Conservation (phyloP, 805 yeast genomes). For the Lipomyces mesembrius region DNA sequence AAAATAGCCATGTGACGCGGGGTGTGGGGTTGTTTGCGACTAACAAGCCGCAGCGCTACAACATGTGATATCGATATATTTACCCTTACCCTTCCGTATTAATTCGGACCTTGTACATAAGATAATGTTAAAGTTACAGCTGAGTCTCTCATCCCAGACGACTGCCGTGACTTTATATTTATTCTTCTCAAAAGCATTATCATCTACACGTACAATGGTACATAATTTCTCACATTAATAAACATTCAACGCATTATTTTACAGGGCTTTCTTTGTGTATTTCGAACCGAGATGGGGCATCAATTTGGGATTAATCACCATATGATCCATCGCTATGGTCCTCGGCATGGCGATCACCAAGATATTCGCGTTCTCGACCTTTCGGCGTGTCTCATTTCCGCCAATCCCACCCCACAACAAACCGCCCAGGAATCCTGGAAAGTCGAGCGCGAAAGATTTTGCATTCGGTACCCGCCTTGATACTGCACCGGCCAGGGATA, state of each 20-base stretch:
- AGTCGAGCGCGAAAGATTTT: not conserved
- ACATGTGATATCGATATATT: no score
- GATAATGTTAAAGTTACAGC: no score
- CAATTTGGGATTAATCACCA: not conserved
- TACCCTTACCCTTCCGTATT: no score
- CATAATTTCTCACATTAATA: not conserved
- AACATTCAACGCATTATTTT: conserved; percentile 1
- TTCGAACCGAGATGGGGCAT: not conserved
- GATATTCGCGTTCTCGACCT: not conserved
- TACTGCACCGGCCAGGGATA: not conserved
- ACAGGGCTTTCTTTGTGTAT: not conserved
- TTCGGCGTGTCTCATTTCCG: not conserved
- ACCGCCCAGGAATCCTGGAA: not conserved
- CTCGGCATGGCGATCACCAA: conserved; percentile 1
- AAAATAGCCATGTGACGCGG: no score
- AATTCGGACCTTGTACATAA: no score
- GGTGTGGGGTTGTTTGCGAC: no score
- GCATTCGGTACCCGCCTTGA: not conserved
- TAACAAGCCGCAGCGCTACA: no score
- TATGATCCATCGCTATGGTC: not conserved
- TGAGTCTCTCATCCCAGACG: no score
- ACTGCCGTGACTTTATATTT: no score
- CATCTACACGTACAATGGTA: not conserved
- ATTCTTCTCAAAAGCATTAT: no score
- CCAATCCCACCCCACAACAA: not conserved